Evolutionary conservation across 2,329 filamentous ascomycete genomes (phyloP), one percentile per base, ranked within the genome.

Genomic region (Beauveria sp.): DNA sequence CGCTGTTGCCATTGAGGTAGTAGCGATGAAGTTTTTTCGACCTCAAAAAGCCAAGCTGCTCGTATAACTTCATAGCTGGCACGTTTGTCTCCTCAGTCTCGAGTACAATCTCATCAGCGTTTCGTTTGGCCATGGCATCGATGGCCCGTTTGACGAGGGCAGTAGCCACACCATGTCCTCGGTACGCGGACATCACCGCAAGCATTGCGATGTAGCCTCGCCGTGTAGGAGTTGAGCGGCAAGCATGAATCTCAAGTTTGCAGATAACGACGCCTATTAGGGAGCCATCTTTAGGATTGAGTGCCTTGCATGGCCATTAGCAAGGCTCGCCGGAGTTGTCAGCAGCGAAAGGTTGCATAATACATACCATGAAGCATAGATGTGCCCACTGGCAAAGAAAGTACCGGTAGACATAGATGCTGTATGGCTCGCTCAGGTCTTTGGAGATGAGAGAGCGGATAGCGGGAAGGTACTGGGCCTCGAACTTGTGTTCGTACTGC

Each of bases 171-270:
- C 95, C 93, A 65, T 87, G 85, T 6, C 93, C 92, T 24, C 95
- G 87, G 69, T 91, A 88, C 28, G 86, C 79, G 45, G 91, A 86
- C 49, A 88, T 85, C 5, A 96, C 93, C n/a, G 95, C 95, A 48
- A 99, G 83, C 95, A 99, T 99, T 70, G 95, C 95, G 68, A 99
- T 98, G 76, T 99, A 99, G 62, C 95, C 95, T 65, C 95, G 86
- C 66, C 92, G 81, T 0, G 86, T 88, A 2, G 84, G 77, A 0
- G 83, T 79, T 1, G 92, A 93, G 66, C 93, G 92, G 6, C 89
- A 90, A 24, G 90, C 85, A 76, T 99, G 95, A 26, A 86, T 84
- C 73, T 99, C 95, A 63, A 99, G 85, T 74, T 99, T 99, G 75
- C 89, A 96, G 64, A 99, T 88, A 50, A 99, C 89, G 51, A 98